Percentiles rank a stretch among this genome's conserved stretches.
These are phyloP conservation scores for Sugiyamaella floridensis DNA, from an alignment of 805 yeast genomes.

Conservation along the genomic window DNA sequence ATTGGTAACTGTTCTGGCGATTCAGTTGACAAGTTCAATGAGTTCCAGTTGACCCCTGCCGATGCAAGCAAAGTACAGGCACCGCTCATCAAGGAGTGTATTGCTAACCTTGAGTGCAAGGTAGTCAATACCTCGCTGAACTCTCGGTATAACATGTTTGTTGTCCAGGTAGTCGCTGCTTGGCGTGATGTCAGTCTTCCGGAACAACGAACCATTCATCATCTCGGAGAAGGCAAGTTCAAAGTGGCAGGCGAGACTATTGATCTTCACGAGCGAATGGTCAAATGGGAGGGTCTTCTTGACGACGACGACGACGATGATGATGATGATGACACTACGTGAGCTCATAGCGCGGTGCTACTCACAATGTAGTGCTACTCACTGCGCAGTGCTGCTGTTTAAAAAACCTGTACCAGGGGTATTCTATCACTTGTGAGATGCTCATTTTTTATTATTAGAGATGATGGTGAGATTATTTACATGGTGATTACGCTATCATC, in stretches of 20 bases:
- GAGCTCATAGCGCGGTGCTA: too few species aligned
- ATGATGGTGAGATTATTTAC: too few species aligned
- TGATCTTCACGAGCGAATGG: slow-evolving; percentile 9
- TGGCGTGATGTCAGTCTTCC: slow-evolving; percentile 4
- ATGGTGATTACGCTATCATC: too few species aligned
- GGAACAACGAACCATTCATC: slow-evolving; percentile 9
- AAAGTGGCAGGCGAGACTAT: slow-evolving; percentile 3
- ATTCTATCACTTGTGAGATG: too few species aligned
- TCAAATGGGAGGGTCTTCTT: slow-evolving; percentile 10
- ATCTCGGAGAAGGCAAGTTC: slow-evolving; percentile 11
- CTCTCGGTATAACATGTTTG: slow-evolving; percentile 5
- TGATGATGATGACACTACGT: background rate
- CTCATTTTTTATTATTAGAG: too few species aligned
- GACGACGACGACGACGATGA: slow-evolving; percentile 5
- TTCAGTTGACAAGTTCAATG: slow-evolving; percentile 7
- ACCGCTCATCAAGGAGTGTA: slow-evolving; percentile 9
- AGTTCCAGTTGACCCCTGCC: slow-evolving; percentile 1
- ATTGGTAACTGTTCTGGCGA: slow-evolving; percentile 14
- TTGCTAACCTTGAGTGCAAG: slow-evolving; percentile 9
- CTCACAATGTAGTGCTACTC: too few species aligned
- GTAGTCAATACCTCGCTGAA: slow-evolving; percentile 10
- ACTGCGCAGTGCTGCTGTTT: too few species aligned
- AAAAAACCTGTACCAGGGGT: too few species aligned
- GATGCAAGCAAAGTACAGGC: slow-evolving; percentile 4
- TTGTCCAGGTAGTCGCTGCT: slow-evolving; percentile 8